A percentile compares a stretch with the other conserved stretches of the same genome.
Evolutionary conservation across 2,329 filamentous ascomycete species (phyloP).

Genomic region (Cytospora chrysosperma): DNA sequence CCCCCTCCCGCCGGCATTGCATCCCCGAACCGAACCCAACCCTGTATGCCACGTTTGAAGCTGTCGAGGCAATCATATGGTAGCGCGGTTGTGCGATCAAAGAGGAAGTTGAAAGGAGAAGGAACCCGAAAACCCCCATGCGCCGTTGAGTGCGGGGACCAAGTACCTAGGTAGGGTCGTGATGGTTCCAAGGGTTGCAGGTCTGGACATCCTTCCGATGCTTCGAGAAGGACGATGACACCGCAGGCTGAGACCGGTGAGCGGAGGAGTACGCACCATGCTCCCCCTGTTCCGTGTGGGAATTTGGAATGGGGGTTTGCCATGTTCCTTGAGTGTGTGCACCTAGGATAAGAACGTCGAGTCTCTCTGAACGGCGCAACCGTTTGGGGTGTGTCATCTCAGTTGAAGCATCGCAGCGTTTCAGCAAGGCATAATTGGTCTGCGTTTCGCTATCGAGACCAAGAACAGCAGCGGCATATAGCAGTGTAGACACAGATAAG

Average conservation of each 20-base stretch:
- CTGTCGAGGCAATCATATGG: not conserved
- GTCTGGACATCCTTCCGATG: constrained; percentile 14
- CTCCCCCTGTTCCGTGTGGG: not conserved
- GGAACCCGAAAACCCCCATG: not conserved
- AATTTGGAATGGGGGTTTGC: not conserved
- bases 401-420: not conserved
- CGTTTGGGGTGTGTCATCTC: not conserved
- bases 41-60: constrained; percentile 2
- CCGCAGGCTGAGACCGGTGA: constrained; percentile 7
- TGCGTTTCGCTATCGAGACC: not conserved
- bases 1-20: not conserved
- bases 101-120: not conserved
- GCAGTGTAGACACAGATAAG: not conserved
- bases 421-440: not conserved
- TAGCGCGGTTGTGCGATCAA: not conserved
- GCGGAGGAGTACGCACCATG: constrained; percentile 5
- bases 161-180: too few species aligned
- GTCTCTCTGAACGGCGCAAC: not conserved
- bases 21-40: constrained; percentile 1
- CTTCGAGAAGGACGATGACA: constrained; percentile 16
- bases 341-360: not conserved
- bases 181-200: not conserved
- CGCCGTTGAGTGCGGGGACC: not conserved
- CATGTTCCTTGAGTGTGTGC: not conserved
- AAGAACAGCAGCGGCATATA: not conserved